These are phyloP conservation scores for Myrica gale DNA, from an alignment of 306 rosid species.

Conservation along the genomic window DNA sequence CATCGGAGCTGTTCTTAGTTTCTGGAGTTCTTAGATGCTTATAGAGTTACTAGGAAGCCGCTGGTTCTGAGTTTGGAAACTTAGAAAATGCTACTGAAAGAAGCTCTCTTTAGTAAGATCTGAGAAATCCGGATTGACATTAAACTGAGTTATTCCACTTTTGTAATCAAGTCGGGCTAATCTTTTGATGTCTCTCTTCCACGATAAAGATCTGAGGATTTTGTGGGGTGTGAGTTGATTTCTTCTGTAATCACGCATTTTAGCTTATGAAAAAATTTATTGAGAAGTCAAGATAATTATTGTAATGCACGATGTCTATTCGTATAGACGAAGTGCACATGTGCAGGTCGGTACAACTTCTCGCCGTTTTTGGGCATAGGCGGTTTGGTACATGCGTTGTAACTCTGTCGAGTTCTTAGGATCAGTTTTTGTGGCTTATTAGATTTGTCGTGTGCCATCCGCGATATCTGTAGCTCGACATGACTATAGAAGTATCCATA, in stretches of 20 bases:
- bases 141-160: constrained; percentile 5
- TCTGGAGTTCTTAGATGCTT: too few species aligned
- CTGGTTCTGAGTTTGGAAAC: constrained; percentile 14
- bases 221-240: not conserved
- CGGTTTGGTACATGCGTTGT: not conserved
- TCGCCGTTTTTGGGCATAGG: not conserved
- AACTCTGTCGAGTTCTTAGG: not conserved
- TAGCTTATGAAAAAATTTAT: not conserved
- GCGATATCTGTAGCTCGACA: not conserved
- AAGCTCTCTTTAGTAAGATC: constrained; percentile 22
- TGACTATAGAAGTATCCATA: not conserved
- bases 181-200: not conserved
- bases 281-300: too few species aligned
- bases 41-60: not conserved
- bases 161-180: not conserved
- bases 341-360: not conserved
- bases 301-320: too few species aligned
- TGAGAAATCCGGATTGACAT: constrained; percentile 21
- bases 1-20: not conserved
- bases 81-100: not conserved
- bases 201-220: not conserved
- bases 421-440: not conserved
- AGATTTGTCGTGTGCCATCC: not conserved
- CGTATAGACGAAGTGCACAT: not conserved
- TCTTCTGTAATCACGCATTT: not conserved